These are phyloP conservation scores for Melanopsichium pennsylvanicum DNA, from an alignment of 1,284 basidiomycete species.

Conservation along the genomic window DNA sequence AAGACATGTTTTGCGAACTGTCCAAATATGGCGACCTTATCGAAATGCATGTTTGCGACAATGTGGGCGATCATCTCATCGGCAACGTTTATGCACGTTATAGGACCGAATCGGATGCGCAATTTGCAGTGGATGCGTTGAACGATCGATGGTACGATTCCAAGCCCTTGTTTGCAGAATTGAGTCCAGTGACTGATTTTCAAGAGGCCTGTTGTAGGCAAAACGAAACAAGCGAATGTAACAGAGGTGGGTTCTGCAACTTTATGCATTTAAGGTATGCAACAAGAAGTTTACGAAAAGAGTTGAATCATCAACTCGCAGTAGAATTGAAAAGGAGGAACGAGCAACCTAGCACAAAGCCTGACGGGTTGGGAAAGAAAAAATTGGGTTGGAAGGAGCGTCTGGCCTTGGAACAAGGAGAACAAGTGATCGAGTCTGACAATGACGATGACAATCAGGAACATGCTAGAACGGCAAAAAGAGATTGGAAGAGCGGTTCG, in stretches of 20 bases:
- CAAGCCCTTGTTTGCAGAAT: slow-evolving; percentile 94
- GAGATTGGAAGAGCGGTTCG: slow-evolving; percentile 23
- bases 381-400: slow-evolving; percentile 42
- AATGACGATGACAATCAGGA: neutral
- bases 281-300: slow-evolving; percentile 35
- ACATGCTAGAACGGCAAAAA: slow-evolving; percentile 1
- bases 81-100: slow-evolving; percentile 98
- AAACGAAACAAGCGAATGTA: slow-evolving; percentile 73
- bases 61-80: slow-evolving; percentile 97
- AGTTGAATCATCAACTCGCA: slow-evolving; percentile 58
- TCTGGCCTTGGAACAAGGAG: slow-evolving; percentile 34
- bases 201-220: slow-evolving; percentile 98
- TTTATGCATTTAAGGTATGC: slow-evolving; percentile 85
- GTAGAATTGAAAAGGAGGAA: slow-evolving; percentile 52
- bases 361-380: slow-evolving; percentile 18
- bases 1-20: slow-evolving; percentile 79
- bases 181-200: slow-evolving; percentile 98
- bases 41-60: slow-evolving; percentile 96
- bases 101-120: slow-evolving; percentile 97
- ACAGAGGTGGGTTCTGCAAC: slow-evolving; percentile 80
- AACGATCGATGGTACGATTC: slow-evolving; percentile 99
- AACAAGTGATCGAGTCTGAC: neutral
- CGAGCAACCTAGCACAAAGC: slow-evolving; percentile 21
- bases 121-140: slow-evolving; percentile 87
- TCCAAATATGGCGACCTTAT: slow-evolving; percentile 93